Conservation (phyloP, 1,139 yeast species). For the Meyerozyma elateridarum region DNA sequence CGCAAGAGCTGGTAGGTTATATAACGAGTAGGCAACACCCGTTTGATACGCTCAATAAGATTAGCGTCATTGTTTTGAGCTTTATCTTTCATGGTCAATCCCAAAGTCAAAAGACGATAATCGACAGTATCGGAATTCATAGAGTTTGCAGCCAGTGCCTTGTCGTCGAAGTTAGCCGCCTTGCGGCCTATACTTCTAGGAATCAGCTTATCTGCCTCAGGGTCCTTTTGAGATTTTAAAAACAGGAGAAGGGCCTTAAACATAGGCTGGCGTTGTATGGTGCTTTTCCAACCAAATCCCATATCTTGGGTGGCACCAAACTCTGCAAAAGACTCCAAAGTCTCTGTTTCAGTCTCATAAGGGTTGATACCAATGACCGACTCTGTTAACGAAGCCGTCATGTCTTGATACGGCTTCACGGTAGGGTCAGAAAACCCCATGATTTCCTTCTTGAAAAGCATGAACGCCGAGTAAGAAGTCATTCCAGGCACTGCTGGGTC, state of each 20-base stretch:
- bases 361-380: constrained; percentile 21
- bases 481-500: background rate
- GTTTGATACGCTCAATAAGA: background rate
- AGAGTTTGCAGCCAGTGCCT: constrained; percentile 2
- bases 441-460: background rate
- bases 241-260: background rate
- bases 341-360: constrained; percentile 19
- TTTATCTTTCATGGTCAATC: background rate
- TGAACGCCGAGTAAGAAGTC: background rate
- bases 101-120: constrained; percentile 3
- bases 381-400: too few species aligned
- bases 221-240: background rate
- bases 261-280: background rate
- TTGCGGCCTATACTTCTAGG: background rate
- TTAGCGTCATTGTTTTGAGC: background rate
- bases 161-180: background rate
- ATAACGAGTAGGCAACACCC: background rate
- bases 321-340: constrained; percentile 39
- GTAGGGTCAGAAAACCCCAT: background rate
- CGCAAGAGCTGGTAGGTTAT: background rate
- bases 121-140: background rate
- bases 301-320: too few species aligned
- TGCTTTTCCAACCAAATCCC: constrained; percentile 1
- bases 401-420: background rate
- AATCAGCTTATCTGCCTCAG: background rate